Percentiles rank a stretch among this genome's conserved stretches.
Evolutionary conservation across 306 rosid species (phyloP).

Genomic region (Aeschynomene evenia): DNA sequence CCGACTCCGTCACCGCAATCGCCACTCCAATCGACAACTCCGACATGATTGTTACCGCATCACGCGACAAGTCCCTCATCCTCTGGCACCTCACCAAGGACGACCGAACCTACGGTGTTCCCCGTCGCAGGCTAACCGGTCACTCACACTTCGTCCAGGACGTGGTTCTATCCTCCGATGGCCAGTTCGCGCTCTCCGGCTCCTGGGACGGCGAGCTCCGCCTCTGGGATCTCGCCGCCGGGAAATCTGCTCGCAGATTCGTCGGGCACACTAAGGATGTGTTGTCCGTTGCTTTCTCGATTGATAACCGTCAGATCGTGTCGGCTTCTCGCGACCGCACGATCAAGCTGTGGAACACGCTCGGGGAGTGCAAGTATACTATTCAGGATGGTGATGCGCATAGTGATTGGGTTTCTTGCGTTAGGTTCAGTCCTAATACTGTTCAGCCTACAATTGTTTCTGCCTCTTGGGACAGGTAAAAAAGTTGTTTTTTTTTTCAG

Average conservation of each 20-base stretch:
- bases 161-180: conserved; percentile 94
- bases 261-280: conserved; percentile 97
- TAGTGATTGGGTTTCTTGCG: conserved; percentile 89
- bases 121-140: conserved; percentile 89
- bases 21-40: conserved; percentile 89
- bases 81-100: conserved; percentile 90
- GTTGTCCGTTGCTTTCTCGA: conserved; percentile 88
- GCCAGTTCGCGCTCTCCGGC: conserved; percentile 97
- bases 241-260: conserved; percentile 80
- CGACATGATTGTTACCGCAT: conserved; percentile 82
- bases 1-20: conserved; percentile 91
- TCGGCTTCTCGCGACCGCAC: conserved; percentile 97
- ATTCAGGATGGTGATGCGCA: conserved; percentile 80
- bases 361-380: conserved; percentile 95
- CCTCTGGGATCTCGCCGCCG: conserved; percentile 86
- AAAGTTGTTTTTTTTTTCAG: too few species aligned
- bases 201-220: conserved; percentile 99
- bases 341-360: conserved; percentile 95
- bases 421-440: conserved; percentile 73
- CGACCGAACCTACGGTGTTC: conserved; percentile 88
- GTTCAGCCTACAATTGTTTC: conserved; percentile 84
- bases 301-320: conserved; percentile 97
- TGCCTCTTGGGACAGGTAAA: conserved; percentile 49
- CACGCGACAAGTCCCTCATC: conserved; percentile 93
- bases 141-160: conserved; percentile 92